Base-by-base conservation (phyloP, 805 yeast species). In the Candida quercuum region DNA sequence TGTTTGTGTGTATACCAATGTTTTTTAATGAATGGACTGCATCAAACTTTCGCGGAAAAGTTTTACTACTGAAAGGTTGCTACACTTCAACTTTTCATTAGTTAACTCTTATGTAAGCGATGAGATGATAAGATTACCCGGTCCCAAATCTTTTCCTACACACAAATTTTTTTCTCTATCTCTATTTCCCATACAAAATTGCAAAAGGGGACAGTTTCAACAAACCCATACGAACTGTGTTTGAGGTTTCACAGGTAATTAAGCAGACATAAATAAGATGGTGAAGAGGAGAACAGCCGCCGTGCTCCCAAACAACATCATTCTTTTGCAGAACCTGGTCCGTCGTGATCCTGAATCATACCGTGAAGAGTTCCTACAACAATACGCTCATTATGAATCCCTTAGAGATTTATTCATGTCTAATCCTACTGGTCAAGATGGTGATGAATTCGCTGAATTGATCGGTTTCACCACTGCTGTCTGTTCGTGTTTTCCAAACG, bases 331-430 rank as follows among this genome's bases (percentile, higher is more conserved):
- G 64, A 93, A 93, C 60, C 71, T 93, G 46, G 95, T 93, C 9
- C 82, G 89, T 50, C 73, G 97, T 52, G 99, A 93, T 59, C 97
- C 99, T 2, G 84, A 76, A 50, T 89, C 98, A 0, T 93, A 93
- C 59, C 78, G 78, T 42, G 99, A 93, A 61, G 99, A 93, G 61
- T 93, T 93, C 60, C 60, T 83, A 28, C 93, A 88, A 52, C 99
- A 93, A 58, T 87, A 82, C 57, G 76, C 93, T 36, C 98, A 93
- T 60, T 93, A 93, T 61, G 88, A 83, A 57, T 85, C 98, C 3
- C 65, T 88, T 41, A 70, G 95, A 60, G 98, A 91, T 52, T 84
- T 93, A 41, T 86, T 85, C 54, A 66, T 87, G 59, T 64, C 81
- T 43, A 84, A 84, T 59, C 70, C 72, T 7, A 60, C 71, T 5